These are phyloP conservation scores for Marsdenia floribunda DNA, from an alignment of 257 asterid species.

Conservation along the genomic window DNA sequence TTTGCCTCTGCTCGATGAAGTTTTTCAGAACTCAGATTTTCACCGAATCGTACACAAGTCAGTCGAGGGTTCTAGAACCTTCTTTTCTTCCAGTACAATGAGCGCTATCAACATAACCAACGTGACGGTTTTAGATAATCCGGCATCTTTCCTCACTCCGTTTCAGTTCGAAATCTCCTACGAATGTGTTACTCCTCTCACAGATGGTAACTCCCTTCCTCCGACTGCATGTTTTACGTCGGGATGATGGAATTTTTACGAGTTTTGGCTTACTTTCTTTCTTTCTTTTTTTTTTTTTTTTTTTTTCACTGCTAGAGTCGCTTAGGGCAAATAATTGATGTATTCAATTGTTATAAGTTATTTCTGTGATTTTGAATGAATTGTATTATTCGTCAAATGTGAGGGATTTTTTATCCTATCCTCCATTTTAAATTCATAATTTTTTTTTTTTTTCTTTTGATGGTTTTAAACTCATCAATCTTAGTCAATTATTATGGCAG, in stretches of 20 bases:
- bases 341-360: background rate
- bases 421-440: background rate
- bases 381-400: background rate
- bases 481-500: background rate
- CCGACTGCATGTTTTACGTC: background rate
- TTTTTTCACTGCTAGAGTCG: background rate
- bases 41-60: background rate
- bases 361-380: background rate
- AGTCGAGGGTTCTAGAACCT: background rate
- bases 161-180: constrained; percentile 97
- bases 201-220: constrained; percentile 54
- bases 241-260: background rate
- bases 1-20: constrained; percentile 16
- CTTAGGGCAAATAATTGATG: constrained; percentile 8
- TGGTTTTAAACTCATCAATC: background rate
- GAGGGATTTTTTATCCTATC: background rate
- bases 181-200: constrained; percentile 82
- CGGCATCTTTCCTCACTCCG: constrained; percentile 76
- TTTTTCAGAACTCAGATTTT: background rate
- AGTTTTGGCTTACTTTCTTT: background rate
- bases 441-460: too few species aligned
- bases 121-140: constrained; percentile 91
- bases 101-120: constrained; percentile 88
- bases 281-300: too few species aligned
- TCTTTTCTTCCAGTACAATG: constrained; percentile 36